Evolutionary conservation across 441 rosid species (phyloP).

Genomic region (Raphanus hybrid): DNA sequence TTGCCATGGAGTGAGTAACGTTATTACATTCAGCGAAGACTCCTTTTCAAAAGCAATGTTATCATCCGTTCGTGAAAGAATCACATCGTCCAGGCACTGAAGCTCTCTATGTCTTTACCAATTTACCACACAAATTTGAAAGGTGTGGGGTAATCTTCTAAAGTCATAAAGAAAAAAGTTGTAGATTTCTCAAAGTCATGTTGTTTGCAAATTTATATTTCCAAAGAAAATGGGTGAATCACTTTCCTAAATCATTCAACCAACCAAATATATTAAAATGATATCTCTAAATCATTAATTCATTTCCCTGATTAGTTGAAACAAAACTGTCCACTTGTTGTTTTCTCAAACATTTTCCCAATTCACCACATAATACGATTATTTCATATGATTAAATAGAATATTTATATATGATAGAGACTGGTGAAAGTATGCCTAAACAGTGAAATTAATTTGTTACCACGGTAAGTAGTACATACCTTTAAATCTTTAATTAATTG

Average conservation of each 20-base stretch:
- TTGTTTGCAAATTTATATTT: constrained; percentile 14
- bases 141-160: not conserved
- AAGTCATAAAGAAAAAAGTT: constrained; percentile 17
- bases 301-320: not conserved
- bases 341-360: not conserved
- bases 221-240: not conserved
- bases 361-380: not conserved
- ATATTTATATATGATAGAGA: not conserved
- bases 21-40: constrained; percentile 27
- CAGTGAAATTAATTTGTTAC: not conserved
- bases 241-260: not conserved
- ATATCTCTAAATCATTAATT: not conserved
- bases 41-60: not conserved
- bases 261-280: not conserved
- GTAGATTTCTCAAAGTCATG: constrained; percentile 6
- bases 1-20: constrained; percentile 43
- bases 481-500: too few species aligned
- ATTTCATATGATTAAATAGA: not conserved
- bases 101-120: not conserved
- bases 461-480: not conserved
- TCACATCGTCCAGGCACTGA: constrained; percentile 33
- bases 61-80: constrained; percentile 23
- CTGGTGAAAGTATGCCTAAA: not conserved
- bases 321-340: not conserved
- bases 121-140: not conserved